Evolutionary conservation across 768 basidiomycete species (phyloP).

Genomic region (Leccinum broughii): DNA sequence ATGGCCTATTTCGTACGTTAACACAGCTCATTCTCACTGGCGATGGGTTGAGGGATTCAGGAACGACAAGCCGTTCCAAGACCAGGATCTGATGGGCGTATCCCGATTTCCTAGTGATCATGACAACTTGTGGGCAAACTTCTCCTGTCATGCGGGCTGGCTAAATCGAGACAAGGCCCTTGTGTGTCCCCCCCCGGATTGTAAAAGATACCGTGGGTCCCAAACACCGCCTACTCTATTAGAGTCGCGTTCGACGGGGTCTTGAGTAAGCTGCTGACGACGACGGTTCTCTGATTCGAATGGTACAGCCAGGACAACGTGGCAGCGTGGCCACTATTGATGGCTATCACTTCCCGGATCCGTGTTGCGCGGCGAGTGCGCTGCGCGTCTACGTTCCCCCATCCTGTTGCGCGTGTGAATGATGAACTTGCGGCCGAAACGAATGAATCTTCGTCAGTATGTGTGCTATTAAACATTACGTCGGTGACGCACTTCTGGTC

Average conservation of each 20-base stretch:
- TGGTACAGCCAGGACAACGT: conserved; percentile 10
- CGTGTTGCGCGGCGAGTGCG: conserved; percentile 10
- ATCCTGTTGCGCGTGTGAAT: conserved; percentile 19
- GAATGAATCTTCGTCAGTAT: neutral
- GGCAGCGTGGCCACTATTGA: conserved; percentile 11
- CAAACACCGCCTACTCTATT: conserved; percentile 6
- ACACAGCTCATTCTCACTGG: conserved; percentile 13
- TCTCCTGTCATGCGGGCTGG: conserved; percentile 11
- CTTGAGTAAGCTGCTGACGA: conserved; percentile 4
- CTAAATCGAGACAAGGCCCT: conserved; percentile 7
- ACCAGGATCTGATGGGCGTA: conserved; percentile 20
- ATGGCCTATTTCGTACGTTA: conserved; percentile 8
- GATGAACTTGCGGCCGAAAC: neutral
- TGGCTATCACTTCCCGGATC: conserved; percentile 9
- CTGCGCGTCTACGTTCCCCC: neutral
- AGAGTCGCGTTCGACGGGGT: conserved; percentile 17
- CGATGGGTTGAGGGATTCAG: neutral
- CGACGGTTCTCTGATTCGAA: conserved; percentile 14
- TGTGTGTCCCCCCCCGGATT: conserved; percentile 2
- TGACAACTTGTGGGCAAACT: conserved; percentile 13
- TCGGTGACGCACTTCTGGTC: conserved; percentile 10
- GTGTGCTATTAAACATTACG: conserved; percentile 8
- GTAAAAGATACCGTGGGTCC: conserved; percentile 8
- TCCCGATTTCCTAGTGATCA: conserved; percentile 13
- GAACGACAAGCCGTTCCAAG: conserved; percentile 4